These are phyloP conservation scores for Iberis pinnata DNA, from an alignment of 345 rosid genomes.

Conservation along the genomic window DNA sequence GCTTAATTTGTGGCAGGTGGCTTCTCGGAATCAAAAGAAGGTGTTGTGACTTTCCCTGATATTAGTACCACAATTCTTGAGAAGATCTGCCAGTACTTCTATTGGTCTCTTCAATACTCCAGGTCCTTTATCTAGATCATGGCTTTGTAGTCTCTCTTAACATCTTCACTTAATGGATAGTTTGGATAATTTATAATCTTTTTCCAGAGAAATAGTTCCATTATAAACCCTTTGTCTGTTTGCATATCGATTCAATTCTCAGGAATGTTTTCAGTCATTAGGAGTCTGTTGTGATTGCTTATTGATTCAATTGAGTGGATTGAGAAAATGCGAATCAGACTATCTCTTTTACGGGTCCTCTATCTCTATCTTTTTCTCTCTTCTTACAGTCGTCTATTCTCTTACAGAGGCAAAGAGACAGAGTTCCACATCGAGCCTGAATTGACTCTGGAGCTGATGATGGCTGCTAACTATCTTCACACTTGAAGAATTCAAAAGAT, in stretches of 20 bases:
- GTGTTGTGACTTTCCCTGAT: conserved; percentile 80
- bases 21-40: conserved; percentile 62
- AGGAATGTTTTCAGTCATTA: too few species aligned
- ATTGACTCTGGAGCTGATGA: conserved; percentile 61
- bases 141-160: not conserved
- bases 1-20: conserved; percentile 39
- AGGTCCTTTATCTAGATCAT: conserved; percentile 33
- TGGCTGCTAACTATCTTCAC: conserved; percentile 76
- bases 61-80: conserved; percentile 72
- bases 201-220: too few species aligned
- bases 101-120: conserved; percentile 83
- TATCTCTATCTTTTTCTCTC: not conserved
- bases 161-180: too few species aligned
- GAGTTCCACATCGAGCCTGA: conserved; percentile 71
- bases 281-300: not conserved
- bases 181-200: too few species aligned
- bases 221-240: too few species aligned
- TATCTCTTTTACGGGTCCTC: not conserved
- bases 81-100: conserved; percentile 85
- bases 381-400: not conserved
- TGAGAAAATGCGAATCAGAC: not conserved
- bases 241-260: too few species aligned
- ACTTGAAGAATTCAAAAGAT: conserved; percentile 24
- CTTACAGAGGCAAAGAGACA: conserved; percentile 52
- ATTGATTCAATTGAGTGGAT: too few species aligned